phyloP scores from a whole-genome alignment of 495 filamentous ascomycete species.

The Aspergillus heteromorphus region DNA sequence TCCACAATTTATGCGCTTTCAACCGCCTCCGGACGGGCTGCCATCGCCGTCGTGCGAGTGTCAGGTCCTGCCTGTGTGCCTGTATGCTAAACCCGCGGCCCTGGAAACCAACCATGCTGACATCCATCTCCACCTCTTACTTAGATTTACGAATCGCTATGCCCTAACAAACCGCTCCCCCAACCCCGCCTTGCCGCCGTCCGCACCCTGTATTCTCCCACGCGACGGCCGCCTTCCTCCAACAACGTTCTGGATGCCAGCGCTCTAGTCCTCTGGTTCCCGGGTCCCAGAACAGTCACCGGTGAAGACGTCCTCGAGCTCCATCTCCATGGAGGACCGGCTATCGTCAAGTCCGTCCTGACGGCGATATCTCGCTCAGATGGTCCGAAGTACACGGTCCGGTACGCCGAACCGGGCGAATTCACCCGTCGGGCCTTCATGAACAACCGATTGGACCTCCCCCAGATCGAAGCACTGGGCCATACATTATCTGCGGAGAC shows the following conservation, averaged over 20 bases:
- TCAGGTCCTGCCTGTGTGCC: conserved; percentile 72
- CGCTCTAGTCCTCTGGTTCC: conserved; percentile 84
- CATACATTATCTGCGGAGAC: conserved; percentile 83
- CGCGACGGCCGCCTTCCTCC: conserved; percentile 25
- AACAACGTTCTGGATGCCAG: conserved; percentile 66
- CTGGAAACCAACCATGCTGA: too few relatives aligned
- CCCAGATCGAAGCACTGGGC: conserved; percentile 89
- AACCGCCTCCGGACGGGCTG: conserved; percentile 77
- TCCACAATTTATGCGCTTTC: conserved; percentile 90
- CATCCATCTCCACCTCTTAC: not conserved
- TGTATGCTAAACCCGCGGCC: conserved; percentile 38
- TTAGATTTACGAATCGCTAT: conserved; percentile 73
- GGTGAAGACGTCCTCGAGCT: conserved; percentile 91
- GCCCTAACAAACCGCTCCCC: conserved; percentile 57
- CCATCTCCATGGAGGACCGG: conserved; percentile 88
- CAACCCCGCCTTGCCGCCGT: conserved; percentile 72
- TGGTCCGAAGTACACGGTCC: conserved; percentile 41
- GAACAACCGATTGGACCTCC: conserved; percentile 78
- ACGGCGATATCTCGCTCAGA: conserved; percentile 59
- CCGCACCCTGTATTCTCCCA: conserved; percentile 69
- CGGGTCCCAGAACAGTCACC: conserved; percentile 75
- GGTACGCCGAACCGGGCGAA: conserved; percentile 91
- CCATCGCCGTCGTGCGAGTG: conserved; percentile 85
- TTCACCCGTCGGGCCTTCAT: conserved; percentile 91
- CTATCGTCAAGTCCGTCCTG: conserved; percentile 80